These are phyloP conservation scores for Alternaria rosae DNA, from an alignment of 2,329 filamentous ascomycete genomes.

Conservation along the genomic window DNA sequence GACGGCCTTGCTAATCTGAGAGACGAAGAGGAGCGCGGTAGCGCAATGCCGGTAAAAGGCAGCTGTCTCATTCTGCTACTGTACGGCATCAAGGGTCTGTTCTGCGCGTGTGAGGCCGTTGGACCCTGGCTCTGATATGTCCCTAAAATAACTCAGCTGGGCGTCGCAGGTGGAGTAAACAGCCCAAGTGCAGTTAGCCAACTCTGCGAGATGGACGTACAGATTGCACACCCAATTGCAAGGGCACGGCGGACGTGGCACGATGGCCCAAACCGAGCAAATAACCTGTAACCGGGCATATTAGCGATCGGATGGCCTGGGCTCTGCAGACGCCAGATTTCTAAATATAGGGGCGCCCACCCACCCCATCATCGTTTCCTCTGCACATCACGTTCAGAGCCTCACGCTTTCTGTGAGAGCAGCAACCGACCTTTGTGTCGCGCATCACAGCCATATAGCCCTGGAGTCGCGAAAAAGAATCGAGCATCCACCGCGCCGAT, in stretches of 20 bases:
- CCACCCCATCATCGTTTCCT: constrained; percentile 32
- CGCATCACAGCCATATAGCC: constrained; percentile 38
- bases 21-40: not conserved
- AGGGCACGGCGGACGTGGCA: constrained; percentile 8
- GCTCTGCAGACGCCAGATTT: constrained; percentile 29
- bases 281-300: constrained; percentile 19
- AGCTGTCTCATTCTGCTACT: constrained; percentile 18
- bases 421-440: constrained; percentile 25
- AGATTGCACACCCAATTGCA: constrained; percentile 21
- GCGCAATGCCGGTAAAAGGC: constrained; percentile 17
- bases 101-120: constrained; percentile 5
- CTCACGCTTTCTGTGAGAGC: constrained; percentile 27
- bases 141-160: constrained; percentile 43
- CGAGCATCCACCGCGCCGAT: constrained; percentile 28
- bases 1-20: constrained; percentile 23
- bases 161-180: constrained; percentile 16
- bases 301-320: constrained; percentile 33
- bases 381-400: constrained; percentile 41
- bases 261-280: constrained; percentile 14
- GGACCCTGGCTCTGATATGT: constrained; percentile 26
- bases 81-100: constrained; percentile 10
- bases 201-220: constrained; percentile 4
- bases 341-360: constrained; percentile 39
- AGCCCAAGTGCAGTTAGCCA: constrained; percentile 4
- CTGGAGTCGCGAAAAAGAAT: constrained; percentile 23